phyloP scores from a whole-genome alignment of 495 filamentous ascomycete genomes.

The Cenococcum geophilum region DNA sequence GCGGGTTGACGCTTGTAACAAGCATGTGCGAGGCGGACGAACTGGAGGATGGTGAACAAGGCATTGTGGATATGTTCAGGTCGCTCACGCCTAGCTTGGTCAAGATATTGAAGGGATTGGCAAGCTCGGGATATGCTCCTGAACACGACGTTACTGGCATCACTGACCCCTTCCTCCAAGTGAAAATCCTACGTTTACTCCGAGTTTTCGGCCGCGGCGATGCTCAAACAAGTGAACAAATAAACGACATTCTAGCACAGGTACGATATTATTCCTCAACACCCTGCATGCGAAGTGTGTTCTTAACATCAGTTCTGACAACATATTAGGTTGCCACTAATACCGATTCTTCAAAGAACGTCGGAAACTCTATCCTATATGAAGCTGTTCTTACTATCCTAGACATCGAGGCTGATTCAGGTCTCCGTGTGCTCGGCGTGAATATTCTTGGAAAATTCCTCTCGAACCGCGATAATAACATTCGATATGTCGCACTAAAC shows the following conservation, averaged over 20 bases:
- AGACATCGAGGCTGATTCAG: slow-evolving; percentile 95
- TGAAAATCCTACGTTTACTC: slow-evolving; percentile 84
- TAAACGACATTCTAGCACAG: slow-evolving; percentile 96
- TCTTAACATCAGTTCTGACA: too few species aligned
- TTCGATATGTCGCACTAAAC: slow-evolving; percentile 95
- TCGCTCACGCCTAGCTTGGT: slow-evolving; percentile 75
- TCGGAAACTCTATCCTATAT: slow-evolving; percentile 95
- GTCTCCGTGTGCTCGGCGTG: slow-evolving; percentile 85
- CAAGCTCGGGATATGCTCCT: slow-evolving; percentile 92
- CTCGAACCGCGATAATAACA: slow-evolving; percentile 97
- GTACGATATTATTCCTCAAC: slow-evolving; percentile 11
- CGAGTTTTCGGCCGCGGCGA: slow-evolving; percentile 84
- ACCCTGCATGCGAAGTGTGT: background rate
- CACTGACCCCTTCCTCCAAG: slow-evolving; percentile 96
- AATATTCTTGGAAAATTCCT: slow-evolving; percentile 98
- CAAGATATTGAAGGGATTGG: slow-evolving; percentile 79
- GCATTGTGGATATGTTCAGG: slow-evolving; percentile 81
- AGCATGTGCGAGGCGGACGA: slow-evolving; percentile 94
- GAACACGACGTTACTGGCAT: slow-evolving; percentile 98
- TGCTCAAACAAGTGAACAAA: slow-evolving; percentile 83
- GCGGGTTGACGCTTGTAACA: slow-evolving; percentile 82
- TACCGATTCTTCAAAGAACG: slow-evolving; percentile 96
- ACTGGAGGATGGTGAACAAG: slow-evolving; percentile 75
- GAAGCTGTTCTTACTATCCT: slow-evolving; percentile 96
- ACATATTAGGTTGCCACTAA: slow-evolving; percentile 78